These are phyloP conservation scores for Arabidopsis arenosa DNA, from an alignment of 345 rosid genomes.

Conservation along the genomic window DNA sequence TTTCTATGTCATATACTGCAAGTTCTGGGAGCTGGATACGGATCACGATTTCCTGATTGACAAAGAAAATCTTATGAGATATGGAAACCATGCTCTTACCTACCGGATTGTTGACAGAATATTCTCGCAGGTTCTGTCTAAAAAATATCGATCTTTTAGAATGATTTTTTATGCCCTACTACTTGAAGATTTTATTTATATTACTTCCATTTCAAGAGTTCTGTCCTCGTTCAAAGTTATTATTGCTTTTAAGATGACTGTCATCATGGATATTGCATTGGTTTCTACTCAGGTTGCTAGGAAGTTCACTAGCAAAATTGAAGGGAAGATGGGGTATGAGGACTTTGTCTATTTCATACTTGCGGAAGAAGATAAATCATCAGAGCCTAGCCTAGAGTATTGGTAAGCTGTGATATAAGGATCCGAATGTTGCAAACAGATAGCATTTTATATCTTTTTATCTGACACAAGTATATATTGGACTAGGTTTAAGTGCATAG, in stretches of 20 bases:
- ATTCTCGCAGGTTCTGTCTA: conserved; percentile 84
- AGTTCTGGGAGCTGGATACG: conserved; percentile 95
- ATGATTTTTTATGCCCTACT: background rate
- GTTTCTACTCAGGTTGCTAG: conserved; percentile 60
- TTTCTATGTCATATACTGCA: conserved; percentile 97
- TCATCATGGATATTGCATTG: conserved; percentile 10
- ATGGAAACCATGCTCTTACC: conserved; percentile 96
- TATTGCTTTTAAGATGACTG: background rate
- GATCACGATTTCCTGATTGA: conserved; percentile 96
- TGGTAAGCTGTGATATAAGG: conserved; percentile 55
- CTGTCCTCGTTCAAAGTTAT: conserved; percentile 13
- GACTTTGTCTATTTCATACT: conserved; percentile 93
- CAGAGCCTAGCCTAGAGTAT: conserved; percentile 93
- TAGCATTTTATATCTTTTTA: background rate
- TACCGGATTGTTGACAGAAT: conserved; percentile 93
- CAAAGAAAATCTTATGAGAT: conserved; percentile 94
- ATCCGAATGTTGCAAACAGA: background rate
- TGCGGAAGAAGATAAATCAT: conserved; percentile 92
- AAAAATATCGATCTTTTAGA: background rate
- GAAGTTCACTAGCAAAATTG: conserved; percentile 82
- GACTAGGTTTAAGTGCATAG: conserved; percentile 88
- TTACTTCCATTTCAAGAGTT: background rate
- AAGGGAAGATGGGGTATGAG: conserved; percentile 97
- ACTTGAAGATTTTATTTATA: background rate
- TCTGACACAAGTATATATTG: conserved; percentile 35